Base-by-base conservation (phyloP, 208 protist genomes). In the Pavlovales sp. region DNA sequence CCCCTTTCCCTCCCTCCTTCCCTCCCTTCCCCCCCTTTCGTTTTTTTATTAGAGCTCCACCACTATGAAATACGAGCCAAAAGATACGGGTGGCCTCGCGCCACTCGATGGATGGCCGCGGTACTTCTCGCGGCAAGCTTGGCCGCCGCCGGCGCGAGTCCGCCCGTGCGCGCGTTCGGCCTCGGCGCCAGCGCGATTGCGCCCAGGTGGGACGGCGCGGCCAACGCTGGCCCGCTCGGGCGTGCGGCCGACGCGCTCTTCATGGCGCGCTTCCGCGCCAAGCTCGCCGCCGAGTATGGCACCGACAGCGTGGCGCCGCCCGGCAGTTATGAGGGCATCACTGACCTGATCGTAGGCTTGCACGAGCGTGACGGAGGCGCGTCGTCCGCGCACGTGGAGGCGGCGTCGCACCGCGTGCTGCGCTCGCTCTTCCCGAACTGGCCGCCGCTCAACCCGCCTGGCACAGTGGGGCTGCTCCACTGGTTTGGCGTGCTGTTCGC, bases 401-500 rank as follows among this genome's bases (percentile, higher is more conserved):
- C 18, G 1, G 5, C 57, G 5, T 71, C 57, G 57, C 57, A 28
- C 18, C 79, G 42, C 10, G 79, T 84, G 30, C 40, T 84, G 22
- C 22, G 44, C 44, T 32, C 26, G 34, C 79, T 84, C 44, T 84
- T 84, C 79, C 79, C 79, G 0, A 71, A 84, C 34, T 84, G 40
- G 40, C 79, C 79, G 37, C 79, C 79, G 20, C 5, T 37, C 32
- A 30, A 34, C 10, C 79, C 40, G 26, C 57, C 57, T 5, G 44
- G 34, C 7, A 40, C 18, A 32, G 42, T 57, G 22, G 79, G 79
- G 4, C 44, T 84, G 7, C 79, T 71, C 28, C 34, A 84, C 34
- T 84, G 79, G 79, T 84, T 84, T 30, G 42, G 44, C 14, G 36
- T 76, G 26, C 81, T 85, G 47, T 85, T 85, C 36, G 81, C 81